phyloP scores from a whole-genome alignment of 805 yeast species.

The Hemisphaericaspora nanyangensis region DNA sequence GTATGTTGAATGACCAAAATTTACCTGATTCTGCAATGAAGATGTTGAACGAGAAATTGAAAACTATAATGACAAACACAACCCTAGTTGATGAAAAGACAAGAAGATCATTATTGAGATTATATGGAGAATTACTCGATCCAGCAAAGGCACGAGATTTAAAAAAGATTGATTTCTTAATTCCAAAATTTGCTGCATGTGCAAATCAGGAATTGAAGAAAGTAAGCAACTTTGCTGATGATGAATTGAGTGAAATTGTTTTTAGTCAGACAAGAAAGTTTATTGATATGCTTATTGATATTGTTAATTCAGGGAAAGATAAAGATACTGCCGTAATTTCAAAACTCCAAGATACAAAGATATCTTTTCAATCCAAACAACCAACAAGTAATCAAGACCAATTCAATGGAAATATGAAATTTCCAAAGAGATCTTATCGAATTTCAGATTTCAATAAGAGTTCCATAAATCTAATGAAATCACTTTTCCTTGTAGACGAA shows the following conservation, averaged over 20 bases:
- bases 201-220: conserved; percentile 52
- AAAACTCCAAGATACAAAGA: conserved; percentile 27
- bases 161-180: conserved; percentile 38
- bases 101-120: conserved; percentile 55
- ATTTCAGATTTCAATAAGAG: conserved; percentile 54
- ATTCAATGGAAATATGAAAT: conserved; percentile 14
- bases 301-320: conserved; percentile 29
- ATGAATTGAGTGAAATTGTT: conserved; percentile 29
- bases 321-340: conserved; percentile 33
- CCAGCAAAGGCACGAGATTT: conserved; percentile 39
- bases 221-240: conserved; percentile 26
- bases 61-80: conserved; percentile 45
- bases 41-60: conserved; percentile 39
- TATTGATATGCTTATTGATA: conserved; percentile 32
- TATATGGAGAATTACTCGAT: conserved; percentile 58
- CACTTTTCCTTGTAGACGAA: conserved; percentile 48
- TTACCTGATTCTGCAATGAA: conserved; percentile 36
- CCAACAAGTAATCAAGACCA: neutral
- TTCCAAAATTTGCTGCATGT: conserved; percentile 49
- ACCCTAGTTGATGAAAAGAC: conserved; percentile 43
- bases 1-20: conserved; percentile 20
- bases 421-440: conserved; percentile 48
- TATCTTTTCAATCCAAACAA: conserved; percentile 28
- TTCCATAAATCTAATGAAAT: conserved; percentile 34
- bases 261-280: conserved; percentile 34